These are phyloP conservation scores for Cladosporium phlei DNA, from an alignment of 2,329 filamentous ascomycete species.

Conservation along the genomic window DNA sequence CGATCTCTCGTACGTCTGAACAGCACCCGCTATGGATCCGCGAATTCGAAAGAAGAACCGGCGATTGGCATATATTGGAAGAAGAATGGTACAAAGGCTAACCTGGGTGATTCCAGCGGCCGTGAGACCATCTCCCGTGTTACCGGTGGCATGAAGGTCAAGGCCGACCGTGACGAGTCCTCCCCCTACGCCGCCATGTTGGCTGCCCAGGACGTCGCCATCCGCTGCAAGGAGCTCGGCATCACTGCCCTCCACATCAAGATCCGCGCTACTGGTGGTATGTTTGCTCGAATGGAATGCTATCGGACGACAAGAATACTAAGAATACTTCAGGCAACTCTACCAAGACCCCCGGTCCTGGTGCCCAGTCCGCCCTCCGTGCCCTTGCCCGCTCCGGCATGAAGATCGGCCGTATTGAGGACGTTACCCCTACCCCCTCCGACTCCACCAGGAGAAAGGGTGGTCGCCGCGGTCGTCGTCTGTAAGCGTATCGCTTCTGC, in stretches of 20 bases:
- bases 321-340: constrained; percentile 67
- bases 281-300: constrained; percentile 31
- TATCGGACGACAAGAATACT: constrained; percentile 1
- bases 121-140: constrained; percentile 99
- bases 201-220: constrained; percentile 88
- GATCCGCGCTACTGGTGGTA: constrained; percentile 98
- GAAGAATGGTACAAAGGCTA: constrained; percentile 48
- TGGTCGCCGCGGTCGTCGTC: constrained; percentile 99
- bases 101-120: constrained; percentile 76
- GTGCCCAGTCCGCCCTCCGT: constrained; percentile 97
- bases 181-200: constrained; percentile 99
- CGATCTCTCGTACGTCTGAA: constrained; percentile 65
- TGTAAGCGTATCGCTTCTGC: constrained; percentile 50
- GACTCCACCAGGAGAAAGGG: constrained; percentile 99
- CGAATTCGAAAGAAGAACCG: constrained; percentile 17
- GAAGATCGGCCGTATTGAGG: constrained; percentile 99
- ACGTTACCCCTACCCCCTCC: constrained; percentile 97
- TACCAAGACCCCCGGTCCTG: constrained; percentile 99
- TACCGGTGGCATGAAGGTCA: constrained; percentile 99
- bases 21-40: constrained; percentile 1
- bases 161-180: constrained; percentile 99
- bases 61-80: constrained; percentile 15
- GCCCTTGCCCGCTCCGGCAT: constrained; percentile 98
- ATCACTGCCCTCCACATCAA: constrained; percentile 99
- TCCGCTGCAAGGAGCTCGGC: constrained; percentile 78